Percentiles rank a stretch among this genome's conserved stretches.
phyloP scores from a whole-genome alignment of 805 yeast species.

The Peterozyma toletana region DNA sequence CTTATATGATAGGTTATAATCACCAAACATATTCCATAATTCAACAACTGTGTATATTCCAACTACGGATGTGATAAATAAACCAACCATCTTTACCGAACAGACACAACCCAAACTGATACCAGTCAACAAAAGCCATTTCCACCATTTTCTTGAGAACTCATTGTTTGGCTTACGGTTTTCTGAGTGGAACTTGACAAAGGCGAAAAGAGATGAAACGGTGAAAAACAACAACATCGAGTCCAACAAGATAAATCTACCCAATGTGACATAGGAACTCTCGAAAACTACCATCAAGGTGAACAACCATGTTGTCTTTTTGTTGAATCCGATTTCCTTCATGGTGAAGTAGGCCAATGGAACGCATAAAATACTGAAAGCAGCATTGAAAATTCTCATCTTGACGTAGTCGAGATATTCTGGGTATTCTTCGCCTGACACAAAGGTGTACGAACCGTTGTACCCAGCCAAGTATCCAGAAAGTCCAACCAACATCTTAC shows the following conservation, averaged over 20 bases:
- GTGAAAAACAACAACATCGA: conserved; percentile 89
- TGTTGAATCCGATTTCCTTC: conserved; percentile 64
- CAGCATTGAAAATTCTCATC: conserved; percentile 86
- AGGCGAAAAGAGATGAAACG: conserved; percentile 67
- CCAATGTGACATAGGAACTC: conserved; percentile 74
- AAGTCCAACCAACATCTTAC: conserved; percentile 85
- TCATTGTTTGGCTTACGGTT: conserved; percentile 35
- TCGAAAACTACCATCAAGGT: conserved; percentile 78
- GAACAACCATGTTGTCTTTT: conserved; percentile 69
- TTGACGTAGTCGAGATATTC: conserved; percentile 60
- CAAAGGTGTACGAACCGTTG: conserved; percentile 71
- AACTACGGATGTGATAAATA: conserved; percentile 78
- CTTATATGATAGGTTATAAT: conserved; percentile 41
- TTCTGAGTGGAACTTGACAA: conserved; percentile 64
- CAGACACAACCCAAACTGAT: conserved; percentile 82
- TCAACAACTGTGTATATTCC: conserved; percentile 88
- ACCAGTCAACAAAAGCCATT: conserved; percentile 84
- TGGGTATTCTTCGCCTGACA: conserved; percentile 60
- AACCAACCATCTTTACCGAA: conserved; percentile 95
- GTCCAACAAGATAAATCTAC: conserved; percentile 85
- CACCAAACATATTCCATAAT: conserved; percentile 80
- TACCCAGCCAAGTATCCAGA: conserved; percentile 83
- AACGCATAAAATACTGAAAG: conserved; percentile 75
- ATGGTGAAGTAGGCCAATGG: conserved; percentile 85
- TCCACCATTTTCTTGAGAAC: conserved; percentile 85